Conservation (phyloP, 164 flowering plant genomes). For the Vitis cinerea region DNA sequence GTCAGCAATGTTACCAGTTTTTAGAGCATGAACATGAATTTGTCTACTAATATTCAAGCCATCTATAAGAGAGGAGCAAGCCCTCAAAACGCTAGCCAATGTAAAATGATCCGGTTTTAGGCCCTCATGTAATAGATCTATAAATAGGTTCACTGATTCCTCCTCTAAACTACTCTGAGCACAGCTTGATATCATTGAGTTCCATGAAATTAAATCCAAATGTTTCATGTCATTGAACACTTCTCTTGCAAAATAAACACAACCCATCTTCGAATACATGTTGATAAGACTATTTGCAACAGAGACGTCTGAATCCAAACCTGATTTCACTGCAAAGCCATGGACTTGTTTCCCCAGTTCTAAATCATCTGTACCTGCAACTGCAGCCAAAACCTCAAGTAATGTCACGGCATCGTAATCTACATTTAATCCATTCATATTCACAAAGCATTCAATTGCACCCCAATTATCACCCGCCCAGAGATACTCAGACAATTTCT, state of each 20-base stretch:
- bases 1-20: constrained; percentile 30
- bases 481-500: constrained; percentile 33
- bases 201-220: constrained; percentile 59
- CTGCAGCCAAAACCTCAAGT: constrained; percentile 35
- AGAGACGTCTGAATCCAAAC: constrained; percentile 28
- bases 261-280: constrained; percentile 47
- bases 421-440: constrained; percentile 29
- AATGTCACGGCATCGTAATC: constrained; percentile 41
- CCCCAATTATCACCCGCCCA: constrained; percentile 24
- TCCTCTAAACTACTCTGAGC: constrained; percentile 31
- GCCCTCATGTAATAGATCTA: constrained; percentile 29
- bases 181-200: constrained; percentile 49
- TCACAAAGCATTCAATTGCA: constrained; percentile 38
- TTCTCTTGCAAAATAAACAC: constrained; percentile 21
- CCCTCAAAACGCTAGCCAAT: constrained; percentile 49
- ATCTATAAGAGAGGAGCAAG: constrained; percentile 35
- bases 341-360: constrained; percentile 47
- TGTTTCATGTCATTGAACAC: constrained; percentile 42
- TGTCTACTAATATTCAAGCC: constrained; percentile 36
- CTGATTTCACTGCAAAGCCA: constrained; percentile 33
- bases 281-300: constrained; percentile 51
- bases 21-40: constrained; percentile 52
- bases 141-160: constrained; percentile 32
- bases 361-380: constrained; percentile 23
- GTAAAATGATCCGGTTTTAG: constrained; percentile 50